Base-by-base conservation (phyloP, 73 alveolate species). In the Paramecium biaurelia region DNA sequence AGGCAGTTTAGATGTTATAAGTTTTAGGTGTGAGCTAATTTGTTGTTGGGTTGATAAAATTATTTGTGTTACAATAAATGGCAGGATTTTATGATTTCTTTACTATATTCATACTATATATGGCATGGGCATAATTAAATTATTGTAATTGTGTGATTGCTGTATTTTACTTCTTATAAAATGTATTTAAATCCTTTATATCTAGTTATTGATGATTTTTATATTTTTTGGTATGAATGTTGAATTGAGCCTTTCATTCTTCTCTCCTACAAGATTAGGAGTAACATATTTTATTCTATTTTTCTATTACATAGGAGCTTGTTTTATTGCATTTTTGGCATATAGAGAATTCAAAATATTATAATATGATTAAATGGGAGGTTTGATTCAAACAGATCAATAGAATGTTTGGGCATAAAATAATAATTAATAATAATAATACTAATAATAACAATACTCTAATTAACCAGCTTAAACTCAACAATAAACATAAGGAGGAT, bases 61-160 rank as follows among this genome's bases (percentile, higher is more conserved):
- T 76, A 15, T 24, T 76, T 76, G 68, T 76, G 1, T 24, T 42
- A 45, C 70, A 26, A 37, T 7, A 10, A n/a, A 11, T 37, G 18
- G 5, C 32, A 20, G 70, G 70, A 38, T 76, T 76, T 42, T 76
- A 24, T 76, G 63, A 76, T 8, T 76, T 76, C 23, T 76, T 76
- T 6, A 15, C 41, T 20, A 41, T 76, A 14, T 76, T 76, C 47
- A 76, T 76, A 10, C 68, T 76, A 21, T 76, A 37, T 76, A 76
- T 76, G 89, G 89, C 89, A 37, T 76, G 89, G 89, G 89, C 70
- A 20, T 42, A 76, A 76, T 76, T 76, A 20, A 76, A 76, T 76
- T 23, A 26, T 37, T 79, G 90, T n/a, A 42, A 79, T 79, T 30
- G 45, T 7, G 90, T 79, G 34, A 43, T 79, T 45, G 45, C 30